Evolutionary conservation across 371 early-diverging fungal genomes (phyloP), one percentile per base, ranked within the genome.

Genomic region (Mucor mucedo): DNA sequence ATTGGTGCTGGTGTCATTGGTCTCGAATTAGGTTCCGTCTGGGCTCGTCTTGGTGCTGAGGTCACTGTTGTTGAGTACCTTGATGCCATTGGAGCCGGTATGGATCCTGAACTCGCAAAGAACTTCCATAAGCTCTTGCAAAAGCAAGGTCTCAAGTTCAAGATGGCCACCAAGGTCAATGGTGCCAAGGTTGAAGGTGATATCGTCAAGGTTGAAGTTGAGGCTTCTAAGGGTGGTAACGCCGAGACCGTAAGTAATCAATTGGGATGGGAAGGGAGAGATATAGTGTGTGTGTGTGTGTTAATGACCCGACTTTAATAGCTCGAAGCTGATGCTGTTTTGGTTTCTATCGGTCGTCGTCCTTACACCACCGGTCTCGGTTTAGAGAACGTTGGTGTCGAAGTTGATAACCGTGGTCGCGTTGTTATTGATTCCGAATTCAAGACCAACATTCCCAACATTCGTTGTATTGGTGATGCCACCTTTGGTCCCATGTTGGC

Each of bases 1-100:
- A 98, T 98, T 73, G 98, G 98, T 70, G 98, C 95, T 66, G 98
- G 98, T 84, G 96, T 98, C 66, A 98, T 98, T 82, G 98, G 98
- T 64, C 91, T 98, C 45, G 98, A 98, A 82, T 85, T 97, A 65
- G 98, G 98, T 54, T 97, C 98, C 9, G 98, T 98, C 56, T 98
- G 98, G 98, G 82, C 86, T 65, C 92, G 98, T 60, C 86, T 98
- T 50, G 98, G 98, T 61, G 80, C 96, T 39, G 92, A 97, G 68
- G 95, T 95, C 50, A 97, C 97, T 41, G 95, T 95, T 49, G 96
- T 98, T 60, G 98, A 98, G 79, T 98, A 91, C 85, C 73, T 95
- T 73, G 87, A 83, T 60, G 89, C 94, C 57, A 91, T 98, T 68
- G 98, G 98, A 54, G 97, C 95, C 55, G 98, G 98, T 66, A 96